phyloP scores from a whole-genome alignment of 305 asterid species.

The Striga hermonthica region DNA sequence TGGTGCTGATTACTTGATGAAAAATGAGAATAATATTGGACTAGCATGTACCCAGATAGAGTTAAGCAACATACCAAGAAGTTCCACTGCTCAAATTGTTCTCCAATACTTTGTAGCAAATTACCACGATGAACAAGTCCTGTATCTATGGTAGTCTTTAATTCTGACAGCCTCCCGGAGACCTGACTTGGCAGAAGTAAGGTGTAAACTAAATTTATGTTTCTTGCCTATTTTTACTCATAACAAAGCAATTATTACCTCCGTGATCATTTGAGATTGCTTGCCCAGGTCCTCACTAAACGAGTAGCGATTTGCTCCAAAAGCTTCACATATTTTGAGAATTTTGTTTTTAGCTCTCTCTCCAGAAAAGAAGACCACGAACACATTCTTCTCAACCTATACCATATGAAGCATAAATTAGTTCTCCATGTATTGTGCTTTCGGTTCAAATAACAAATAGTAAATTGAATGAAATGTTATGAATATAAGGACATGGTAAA shows the following conservation, averaged over 20 bases:
- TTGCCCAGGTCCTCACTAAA: slow-evolving; percentile 72
- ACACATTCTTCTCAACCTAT: slow-evolving; percentile 94
- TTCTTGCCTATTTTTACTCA: not conserved
- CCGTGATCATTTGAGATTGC: slow-evolving; percentile 71
- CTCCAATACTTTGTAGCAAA: slow-evolving; percentile 74
- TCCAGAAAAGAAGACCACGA: slow-evolving; percentile 91
- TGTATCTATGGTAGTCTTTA: slow-evolving; percentile 89
- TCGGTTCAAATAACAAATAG: slow-evolving; percentile 6
- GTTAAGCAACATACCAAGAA: slow-evolving; percentile 51
- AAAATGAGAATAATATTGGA: slow-evolving; percentile 3
- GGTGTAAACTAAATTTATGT: not conserved
- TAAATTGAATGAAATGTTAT: not conserved
- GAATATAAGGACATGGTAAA: slow-evolving; percentile 16
- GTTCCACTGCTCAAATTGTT: slow-evolving; percentile 84
- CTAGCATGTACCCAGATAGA: slow-evolving; percentile 2
- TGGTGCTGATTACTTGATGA: slow-evolving; percentile 12
- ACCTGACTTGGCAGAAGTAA: slow-evolving; percentile 50
- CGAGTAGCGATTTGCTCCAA: slow-evolving; percentile 96
- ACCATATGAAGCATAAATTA: slow-evolving; percentile 32
- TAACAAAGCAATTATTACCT: slow-evolving; percentile 44
- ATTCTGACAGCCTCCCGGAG: slow-evolving; percentile 80
- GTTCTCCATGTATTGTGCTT: slow-evolving; percentile 17
- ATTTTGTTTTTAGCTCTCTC: slow-evolving; percentile 87
- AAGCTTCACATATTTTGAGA: slow-evolving; percentile 96
- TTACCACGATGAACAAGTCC: slow-evolving; percentile 85